Evolutionary conservation across 1,284 basidiomycete species (phyloP).

Genomic region (Veloboletus limbatus): DNA sequence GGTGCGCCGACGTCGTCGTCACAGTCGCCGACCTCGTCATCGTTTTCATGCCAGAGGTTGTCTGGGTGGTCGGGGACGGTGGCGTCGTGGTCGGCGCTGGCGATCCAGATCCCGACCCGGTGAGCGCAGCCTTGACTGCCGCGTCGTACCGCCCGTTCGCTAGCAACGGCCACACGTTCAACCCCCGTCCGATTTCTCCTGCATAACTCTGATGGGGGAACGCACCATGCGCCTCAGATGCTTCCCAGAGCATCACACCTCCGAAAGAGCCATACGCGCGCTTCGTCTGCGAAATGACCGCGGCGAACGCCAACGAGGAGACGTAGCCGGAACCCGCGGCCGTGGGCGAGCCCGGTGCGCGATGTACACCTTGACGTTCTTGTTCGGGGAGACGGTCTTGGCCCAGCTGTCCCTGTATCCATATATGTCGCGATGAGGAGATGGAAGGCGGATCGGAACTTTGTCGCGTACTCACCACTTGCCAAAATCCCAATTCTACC

Average conservation of each 20-base stretch:
- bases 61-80: slow-evolving; percentile 20
- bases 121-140: slow-evolving; percentile 51
- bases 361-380: slow-evolving; percentile 59
- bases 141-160: slow-evolving; percentile 52
- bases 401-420: slow-evolving; percentile 61
- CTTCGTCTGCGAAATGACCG: slow-evolving; percentile 44
- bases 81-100: slow-evolving; percentile 8
- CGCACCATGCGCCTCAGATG: slow-evolving; percentile 54
- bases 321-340: slow-evolving; percentile 55
- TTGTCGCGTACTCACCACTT: slow-evolving; percentile 44
- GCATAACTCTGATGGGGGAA: slow-evolving; percentile 10
- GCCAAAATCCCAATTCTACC: slow-evolving; percentile 51
- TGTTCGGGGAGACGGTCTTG: slow-evolving; percentile 53
- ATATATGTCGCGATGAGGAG: no score
- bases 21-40: slow-evolving; percentile 22
- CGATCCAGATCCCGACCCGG: no score
- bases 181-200: no score
- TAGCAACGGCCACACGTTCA: slow-evolving; percentile 20
- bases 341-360: slow-evolving; percentile 50
- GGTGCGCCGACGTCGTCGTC: slow-evolving; percentile 17
- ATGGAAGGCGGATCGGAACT: no score
- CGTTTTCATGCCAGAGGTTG: no score
- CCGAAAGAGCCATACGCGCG: slow-evolving; percentile 60
- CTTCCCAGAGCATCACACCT: slow-evolving; percentile 69
- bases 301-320: slow-evolving; percentile 42